Percentiles rank a stretch among this genome's conserved stretches.
Evolutionary conservation across 2,329 filamentous ascomycete species (phyloP).

Genomic region (Colletotrichum sp.): DNA sequence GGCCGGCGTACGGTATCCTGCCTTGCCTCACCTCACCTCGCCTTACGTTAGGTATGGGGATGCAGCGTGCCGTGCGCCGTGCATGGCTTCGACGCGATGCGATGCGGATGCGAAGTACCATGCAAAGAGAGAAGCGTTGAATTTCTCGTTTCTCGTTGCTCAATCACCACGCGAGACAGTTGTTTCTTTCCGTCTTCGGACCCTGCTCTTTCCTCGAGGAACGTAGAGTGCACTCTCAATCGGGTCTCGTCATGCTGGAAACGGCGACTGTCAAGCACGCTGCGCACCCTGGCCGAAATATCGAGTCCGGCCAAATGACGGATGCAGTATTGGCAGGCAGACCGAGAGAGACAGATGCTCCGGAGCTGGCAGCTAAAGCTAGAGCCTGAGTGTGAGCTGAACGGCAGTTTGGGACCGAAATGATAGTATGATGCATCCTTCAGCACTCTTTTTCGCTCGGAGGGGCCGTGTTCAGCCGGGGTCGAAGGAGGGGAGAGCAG

Average conservation of each 20-base stretch:
- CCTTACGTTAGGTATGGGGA: background rate
- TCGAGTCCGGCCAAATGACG: background rate
- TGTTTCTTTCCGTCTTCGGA: background rate
- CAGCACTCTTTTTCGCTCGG: background rate
- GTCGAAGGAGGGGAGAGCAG: background rate
- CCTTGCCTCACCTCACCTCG: background rate
- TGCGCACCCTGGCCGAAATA: background rate
- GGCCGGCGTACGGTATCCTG: background rate
- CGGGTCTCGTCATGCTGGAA: background rate
- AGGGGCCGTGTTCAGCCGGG: conserved; percentile 11
- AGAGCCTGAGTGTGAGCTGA: background rate
- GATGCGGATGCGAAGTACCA: conserved; percentile 18
- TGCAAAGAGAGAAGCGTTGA: background rate
- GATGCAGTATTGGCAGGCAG: background rate
- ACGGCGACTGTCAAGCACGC: background rate
- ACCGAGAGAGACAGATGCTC: background rate
- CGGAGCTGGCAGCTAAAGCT: background rate
- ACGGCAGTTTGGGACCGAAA: background rate
- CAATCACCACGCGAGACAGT: background rate
- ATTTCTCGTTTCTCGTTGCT: background rate
- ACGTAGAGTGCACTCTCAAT: background rate
- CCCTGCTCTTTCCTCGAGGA: background rate
- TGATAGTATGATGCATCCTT: background rate
- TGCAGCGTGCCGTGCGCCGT: conserved; percentile 1
- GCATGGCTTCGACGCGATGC: background rate